Evolutionary conservation across 495 filamentous ascomycete species (phyloP), one percentile per base, ranked within the genome.

Genomic region (Aspergillus sclerotioniger): DNA sequence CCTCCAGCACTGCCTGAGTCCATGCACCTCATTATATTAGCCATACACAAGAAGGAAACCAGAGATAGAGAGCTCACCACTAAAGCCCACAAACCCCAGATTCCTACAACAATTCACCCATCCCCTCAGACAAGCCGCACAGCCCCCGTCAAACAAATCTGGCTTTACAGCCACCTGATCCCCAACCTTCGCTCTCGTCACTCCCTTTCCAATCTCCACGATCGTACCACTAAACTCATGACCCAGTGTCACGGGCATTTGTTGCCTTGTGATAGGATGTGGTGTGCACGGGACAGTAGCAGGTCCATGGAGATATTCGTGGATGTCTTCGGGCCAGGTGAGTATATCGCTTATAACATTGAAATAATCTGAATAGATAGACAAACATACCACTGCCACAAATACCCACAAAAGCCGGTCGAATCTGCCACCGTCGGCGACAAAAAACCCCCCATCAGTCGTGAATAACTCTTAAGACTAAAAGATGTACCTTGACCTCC

Each of bases 151-250:
- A 39, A 76, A 84, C 10, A 87, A 76, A 60, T 81, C 86, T 6
- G 85, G 85, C 62, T 80, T 78, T 6, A 87, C 74, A 5, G 67
- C 74, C 12, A 87, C 85, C n/a, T 74, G 64, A 43, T 85, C 76
- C 10, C 86, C 84, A 3, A 76, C 62, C 55, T 80, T 76, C 57
- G 82, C 71, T 19, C 72, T 71, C 6, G 69, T 68, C 5, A 87
- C 77, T 4, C 71, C 80, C 2, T 70, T 65, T 12, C 85, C 85
- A 5, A 86, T 67, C 61, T 87, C 84, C 51, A 84, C 77, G 16
- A 88, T 71, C 0, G 70, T 75, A 6, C 84, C 85, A 41, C 75
- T 79, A 66, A 87, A 85, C 56, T 87, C 85, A 60, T 88, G 85
- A 17, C 86, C 86, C 29, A 87, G 71, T 0, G 80, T 83, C 7